Conservation (phyloP, 2,329 filamentous ascomycete species). For the Zymoseptoria tritici region DNA sequence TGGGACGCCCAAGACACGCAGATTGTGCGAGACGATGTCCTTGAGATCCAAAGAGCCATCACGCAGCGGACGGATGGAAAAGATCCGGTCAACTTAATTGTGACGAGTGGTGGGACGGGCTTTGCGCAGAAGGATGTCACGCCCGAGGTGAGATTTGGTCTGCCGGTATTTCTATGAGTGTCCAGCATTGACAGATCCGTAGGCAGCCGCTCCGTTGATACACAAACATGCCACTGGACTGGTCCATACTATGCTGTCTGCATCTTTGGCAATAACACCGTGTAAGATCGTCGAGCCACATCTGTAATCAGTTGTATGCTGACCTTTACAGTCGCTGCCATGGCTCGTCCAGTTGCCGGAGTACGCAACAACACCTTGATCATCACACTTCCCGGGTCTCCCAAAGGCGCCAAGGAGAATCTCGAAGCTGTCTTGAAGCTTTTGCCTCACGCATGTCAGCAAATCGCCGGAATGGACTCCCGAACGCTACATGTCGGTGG, state of each 20-base stretch:
- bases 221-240: conserved; percentile 82
- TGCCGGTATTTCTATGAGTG: background rate
- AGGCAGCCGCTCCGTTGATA: conserved; percentile 73
- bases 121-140: conserved; percentile 81
- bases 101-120: conserved; percentile 89
- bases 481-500: conserved; percentile 72
- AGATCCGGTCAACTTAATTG: conserved; percentile 59
- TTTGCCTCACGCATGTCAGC: conserved; percentile 89
- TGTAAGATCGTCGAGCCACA: too few relatives aligned
- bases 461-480: conserved; percentile 78
- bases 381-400: conserved; percentile 84
- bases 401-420: conserved; percentile 92
- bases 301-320: too few relatives aligned
- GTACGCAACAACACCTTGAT: conserved; percentile 75
- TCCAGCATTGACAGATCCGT: background rate
- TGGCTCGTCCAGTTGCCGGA: conserved; percentile 89
- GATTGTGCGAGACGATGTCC: conserved; percentile 72
- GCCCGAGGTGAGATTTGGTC: conserved; percentile 60
- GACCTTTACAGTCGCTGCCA: conserved; percentile 70
- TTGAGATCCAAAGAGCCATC: conserved; percentile 68
- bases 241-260: conserved; percentile 88
- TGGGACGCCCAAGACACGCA: conserved; percentile 64
- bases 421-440: conserved; percentile 79
- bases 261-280: conserved; percentile 77
- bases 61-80: conserved; percentile 63